These are phyloP conservation scores for Ceratocystis cubensis DNA, from an alignment of 2,329 filamentous ascomycete species.

Conservation along the genomic window DNA sequence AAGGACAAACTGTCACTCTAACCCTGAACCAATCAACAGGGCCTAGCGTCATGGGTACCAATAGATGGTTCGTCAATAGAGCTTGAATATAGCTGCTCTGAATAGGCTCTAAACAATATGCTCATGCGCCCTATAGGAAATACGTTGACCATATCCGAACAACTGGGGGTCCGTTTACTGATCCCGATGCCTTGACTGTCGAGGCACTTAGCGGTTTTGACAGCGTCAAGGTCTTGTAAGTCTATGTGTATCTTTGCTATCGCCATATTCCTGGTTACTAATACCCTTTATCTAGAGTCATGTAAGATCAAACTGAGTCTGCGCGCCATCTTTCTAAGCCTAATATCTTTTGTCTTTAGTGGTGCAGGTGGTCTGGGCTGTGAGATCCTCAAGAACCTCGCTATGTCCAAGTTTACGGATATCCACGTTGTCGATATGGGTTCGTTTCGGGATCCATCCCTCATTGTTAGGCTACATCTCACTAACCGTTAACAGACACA, in stretches of 20 bases:
- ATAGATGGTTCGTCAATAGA: constrained; percentile 9
- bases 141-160: constrained; percentile 72
- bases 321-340: constrained; percentile 22
- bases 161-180: constrained; percentile 68
- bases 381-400: constrained; percentile 92
- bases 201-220: constrained; percentile 47
- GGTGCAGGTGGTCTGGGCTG: constrained; percentile 90
- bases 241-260: constrained; percentile 16
- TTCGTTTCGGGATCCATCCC: constrained; percentile 29
- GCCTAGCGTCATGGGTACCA: neutral
- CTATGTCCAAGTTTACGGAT: constrained; percentile 86
- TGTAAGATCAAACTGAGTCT: constrained; percentile 29
- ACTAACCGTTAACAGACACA: constrained; percentile 49
- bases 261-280: neutral
- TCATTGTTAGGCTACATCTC: neutral
- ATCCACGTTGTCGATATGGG: constrained; percentile 99
- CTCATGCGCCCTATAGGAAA: constrained; percentile 44
- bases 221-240: constrained; percentile 63
- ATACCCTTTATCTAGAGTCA: constrained; percentile 34
- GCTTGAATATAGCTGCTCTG: neutral
- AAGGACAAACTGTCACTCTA: constrained; percentile 15
- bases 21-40: constrained; percentile 15
- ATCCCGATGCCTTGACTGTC: constrained; percentile 44
- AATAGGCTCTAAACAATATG: neutral
- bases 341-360: constrained; percentile 36